Evolutionary conservation across 108 stramenopile species (phyloP).

Genomic region (Skeletonema grethae): DNA sequence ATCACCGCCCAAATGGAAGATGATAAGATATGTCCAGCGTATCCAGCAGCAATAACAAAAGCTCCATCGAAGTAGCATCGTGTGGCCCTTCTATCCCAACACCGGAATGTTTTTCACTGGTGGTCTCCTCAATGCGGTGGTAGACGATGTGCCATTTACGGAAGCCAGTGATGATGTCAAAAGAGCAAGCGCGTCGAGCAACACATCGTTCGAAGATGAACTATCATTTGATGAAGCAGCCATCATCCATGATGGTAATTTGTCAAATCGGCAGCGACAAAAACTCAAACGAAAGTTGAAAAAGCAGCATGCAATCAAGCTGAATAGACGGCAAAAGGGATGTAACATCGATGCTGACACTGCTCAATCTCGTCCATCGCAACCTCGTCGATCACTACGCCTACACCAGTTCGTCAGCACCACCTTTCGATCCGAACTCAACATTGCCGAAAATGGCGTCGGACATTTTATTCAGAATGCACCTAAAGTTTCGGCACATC

Average conservation of each 20-base stretch:
- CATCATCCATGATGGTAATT: not conserved
- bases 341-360: not conserved
- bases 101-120: constrained; percentile 6
- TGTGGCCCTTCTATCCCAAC: too few relatives aligned
- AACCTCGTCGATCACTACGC: not conserved
- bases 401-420: constrained; percentile 25
- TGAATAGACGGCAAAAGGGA: not conserved
- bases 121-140: constrained; percentile 11
- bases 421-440: constrained; percentile 17
- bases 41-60: too few relatives aligned
- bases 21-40: too few relatives aligned
- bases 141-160: not conserved
- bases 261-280: constrained; percentile 8
- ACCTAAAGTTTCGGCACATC: constrained; percentile 20
- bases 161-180: not conserved
- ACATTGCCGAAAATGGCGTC: constrained; percentile 23
- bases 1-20: too few relatives aligned
- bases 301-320: not conserved
- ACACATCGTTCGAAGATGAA: not conserved
- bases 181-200: not conserved
- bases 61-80: too few relatives aligned
- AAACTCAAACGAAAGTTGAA: constrained; percentile 1
- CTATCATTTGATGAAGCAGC: not conserved
- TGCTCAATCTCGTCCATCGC: not conserved
- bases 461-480: constrained; percentile 24